Conservation (phyloP, 208 protist genomes). For the Acanthamoeba lenticulata region DNA sequence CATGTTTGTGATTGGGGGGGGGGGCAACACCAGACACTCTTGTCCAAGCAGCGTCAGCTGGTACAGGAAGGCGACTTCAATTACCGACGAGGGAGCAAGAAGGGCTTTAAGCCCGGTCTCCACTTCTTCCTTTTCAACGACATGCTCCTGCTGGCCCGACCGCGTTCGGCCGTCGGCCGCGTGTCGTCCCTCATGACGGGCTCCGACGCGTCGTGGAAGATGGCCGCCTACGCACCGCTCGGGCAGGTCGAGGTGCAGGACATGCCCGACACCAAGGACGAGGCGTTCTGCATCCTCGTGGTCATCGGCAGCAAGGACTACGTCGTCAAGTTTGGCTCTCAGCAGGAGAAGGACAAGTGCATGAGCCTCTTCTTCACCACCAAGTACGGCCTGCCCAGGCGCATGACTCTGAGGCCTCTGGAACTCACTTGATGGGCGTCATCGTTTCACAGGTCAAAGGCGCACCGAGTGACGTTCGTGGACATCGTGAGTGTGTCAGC, state of each 20-base stretch:
- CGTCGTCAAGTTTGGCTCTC: background rate
- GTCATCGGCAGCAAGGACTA: background rate
- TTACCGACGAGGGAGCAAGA: background rate
- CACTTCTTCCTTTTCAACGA: slow-evolving; percentile 50
- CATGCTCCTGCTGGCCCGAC: background rate
- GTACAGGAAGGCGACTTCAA: slow-evolving; percentile 29
- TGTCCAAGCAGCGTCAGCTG: background rate
- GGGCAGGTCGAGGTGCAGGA: background rate
- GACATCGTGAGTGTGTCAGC: slow-evolving; percentile 4
- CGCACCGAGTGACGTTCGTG: background rate
- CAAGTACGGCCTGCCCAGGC: background rate
- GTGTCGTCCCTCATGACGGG: background rate
- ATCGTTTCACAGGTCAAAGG: slow-evolving; percentile 21
- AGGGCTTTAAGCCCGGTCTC: background rate
- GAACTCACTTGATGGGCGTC: background rate
- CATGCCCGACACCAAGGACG: background rate
- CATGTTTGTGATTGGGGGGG: too few species aligned
- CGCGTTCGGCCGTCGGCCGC: background rate
- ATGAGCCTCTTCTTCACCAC: slow-evolving; percentile 43
- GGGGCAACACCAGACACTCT: background rate
- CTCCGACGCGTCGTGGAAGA: background rate
- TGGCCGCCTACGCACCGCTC: background rate
- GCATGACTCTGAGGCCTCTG: background rate
- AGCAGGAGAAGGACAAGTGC: slow-evolving; percentile 16
- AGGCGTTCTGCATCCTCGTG: background rate